Percentiles rank a stretch among this genome's conserved stretches.
phyloP scores from a whole-genome alignment of 2,329 filamentous ascomycete genomes.

The Stagonosporopsis rhizophila region DNA sequence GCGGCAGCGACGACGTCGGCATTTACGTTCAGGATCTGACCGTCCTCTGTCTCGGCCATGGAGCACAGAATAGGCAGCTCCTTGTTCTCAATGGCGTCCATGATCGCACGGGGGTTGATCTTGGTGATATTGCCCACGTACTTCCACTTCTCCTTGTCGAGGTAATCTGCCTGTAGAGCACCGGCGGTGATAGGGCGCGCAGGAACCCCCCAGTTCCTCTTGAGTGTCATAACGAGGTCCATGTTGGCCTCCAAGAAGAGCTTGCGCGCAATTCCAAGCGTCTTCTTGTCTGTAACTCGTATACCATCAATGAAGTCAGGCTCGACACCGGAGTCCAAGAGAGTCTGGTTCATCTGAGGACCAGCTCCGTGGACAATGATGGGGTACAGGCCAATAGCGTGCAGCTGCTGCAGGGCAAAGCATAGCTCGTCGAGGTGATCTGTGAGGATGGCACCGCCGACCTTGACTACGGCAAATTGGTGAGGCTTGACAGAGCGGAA shows the following conservation, averaged over 20 bases:
- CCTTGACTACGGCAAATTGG: conserved; percentile 98
- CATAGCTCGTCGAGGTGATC: conserved; percentile 93
- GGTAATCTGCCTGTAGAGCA: conserved; percentile 90
- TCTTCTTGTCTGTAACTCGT: conserved; percentile 93
- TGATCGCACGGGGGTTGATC: conserved; percentile 88
- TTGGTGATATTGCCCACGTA: conserved; percentile 94
- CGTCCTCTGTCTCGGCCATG: conserved; percentile 92
- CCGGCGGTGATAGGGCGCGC: conserved; percentile 88
- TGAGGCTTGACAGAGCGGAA: conserved; percentile 97
- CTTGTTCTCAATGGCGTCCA: conserved; percentile 84
- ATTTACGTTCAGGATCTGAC: conserved; percentile 95
- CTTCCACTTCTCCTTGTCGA: conserved; percentile 96
- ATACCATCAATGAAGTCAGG: conserved; percentile 97
- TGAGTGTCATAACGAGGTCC: conserved; percentile 87
- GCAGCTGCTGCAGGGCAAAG: conserved; percentile 86
- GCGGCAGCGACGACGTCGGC: conserved; percentile 96
- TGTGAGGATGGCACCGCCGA: conserved; percentile 93
- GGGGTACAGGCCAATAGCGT: conserved; percentile 92
- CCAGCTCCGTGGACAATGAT: conserved; percentile 96
- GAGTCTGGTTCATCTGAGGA: conserved; percentile 89
- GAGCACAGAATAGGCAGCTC: conserved; percentile 94
- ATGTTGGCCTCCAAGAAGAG: conserved; percentile 96
- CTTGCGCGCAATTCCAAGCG: conserved; percentile 85
- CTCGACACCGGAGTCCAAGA: conserved; percentile 90
- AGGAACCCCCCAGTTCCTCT: conserved; percentile 81